Evolutionary conservation across 1,139 yeast genomes (phyloP).

Genomic region (Suhomyces chickasaworum): DNA sequence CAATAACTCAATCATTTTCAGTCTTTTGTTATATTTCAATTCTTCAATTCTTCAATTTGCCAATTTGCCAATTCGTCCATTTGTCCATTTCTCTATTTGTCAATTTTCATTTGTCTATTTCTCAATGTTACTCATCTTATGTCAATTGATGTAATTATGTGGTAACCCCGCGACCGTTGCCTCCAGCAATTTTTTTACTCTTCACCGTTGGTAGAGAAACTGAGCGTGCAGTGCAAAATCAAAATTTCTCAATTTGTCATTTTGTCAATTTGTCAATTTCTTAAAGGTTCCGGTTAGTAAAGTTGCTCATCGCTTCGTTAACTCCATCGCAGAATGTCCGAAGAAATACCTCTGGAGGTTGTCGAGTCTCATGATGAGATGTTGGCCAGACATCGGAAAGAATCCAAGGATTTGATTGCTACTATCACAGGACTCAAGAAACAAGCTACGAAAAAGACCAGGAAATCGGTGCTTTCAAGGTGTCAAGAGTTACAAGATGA

Average conservation of each 20-base stretch:
- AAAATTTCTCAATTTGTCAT: background rate
- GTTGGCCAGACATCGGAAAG: constrained; percentile 66
- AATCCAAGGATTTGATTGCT: constrained; percentile 64
- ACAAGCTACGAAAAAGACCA: constrained; percentile 78
- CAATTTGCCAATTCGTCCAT: too few relatives aligned
- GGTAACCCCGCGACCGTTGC: constrained; percentile 7
- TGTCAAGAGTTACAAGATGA: constrained; percentile 62
- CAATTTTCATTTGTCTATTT: too few relatives aligned
- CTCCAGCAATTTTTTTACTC: background rate
- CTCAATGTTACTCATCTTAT: background rate
- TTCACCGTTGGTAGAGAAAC: constrained; percentile 4
- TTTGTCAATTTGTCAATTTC: too few relatives aligned
- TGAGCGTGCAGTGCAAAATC: constrained; percentile 1
- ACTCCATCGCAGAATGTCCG: constrained; percentile 24
- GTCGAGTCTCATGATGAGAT: constrained; percentile 22
- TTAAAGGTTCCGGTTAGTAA: background rate
- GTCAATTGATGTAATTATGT: background rate
- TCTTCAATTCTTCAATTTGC: too few relatives aligned
- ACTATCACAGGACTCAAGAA: constrained; percentile 75
- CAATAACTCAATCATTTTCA: too few relatives aligned
- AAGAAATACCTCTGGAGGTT: background rate
- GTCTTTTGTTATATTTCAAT: too few relatives aligned
- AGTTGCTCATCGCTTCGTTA: constrained; percentile 6
- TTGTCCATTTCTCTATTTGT: too few relatives aligned
- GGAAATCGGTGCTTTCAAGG: constrained; percentile 56